Base-by-base conservation (phyloP, 306 rosid genomes). In the Quercus parvula region DNA sequence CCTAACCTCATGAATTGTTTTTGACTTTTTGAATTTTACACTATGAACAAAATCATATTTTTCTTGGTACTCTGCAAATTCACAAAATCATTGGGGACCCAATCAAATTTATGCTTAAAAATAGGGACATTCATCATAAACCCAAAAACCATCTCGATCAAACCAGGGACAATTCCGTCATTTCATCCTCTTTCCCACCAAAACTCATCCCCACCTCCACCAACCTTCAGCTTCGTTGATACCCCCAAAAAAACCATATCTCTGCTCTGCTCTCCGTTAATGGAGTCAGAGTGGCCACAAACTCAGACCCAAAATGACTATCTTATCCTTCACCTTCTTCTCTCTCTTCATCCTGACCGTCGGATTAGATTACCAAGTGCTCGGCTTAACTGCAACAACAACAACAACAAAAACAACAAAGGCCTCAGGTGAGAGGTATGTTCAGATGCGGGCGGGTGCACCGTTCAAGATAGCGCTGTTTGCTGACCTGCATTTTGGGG, bases 401-500 rank as follows among this genome's bases (percentile, higher is more conserved):
- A 49, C 59, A 2, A 8, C 66, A 27, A 19, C 61, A 25, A 18
- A 81, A 51, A 49, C 59, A 3, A 8, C 66, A 27, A 19, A 80
- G 82, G 14, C 54, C 15, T 12, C 54, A 2, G 17, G 15, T 10
- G 83, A 74, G 59, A 82, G 80, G 56, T 15, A 22, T 57, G 57
- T 86, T 61, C 81, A 52, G 61, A 70, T 85, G 44, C 87, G 79
- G 71, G 70, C 57, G 25, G 75, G 70, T 31, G 82, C 84, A 56
- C 41, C 85, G 4, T 89, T 91, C 71, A 91, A 86, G 87, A 72
- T 91, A 28, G 87, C 90, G 0, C n/a, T 94, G 72, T 91, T 94
- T 51, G 92, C 98, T 0, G 98, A 91, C 82, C 85, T 94, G 76
- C 98, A 94, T 82, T 91, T 89, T 35, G 98, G 98, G 2, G 97